Conservation (phyloP, 2,329 filamentous ascomycete species). For the Blastomyces percursus region DNA sequence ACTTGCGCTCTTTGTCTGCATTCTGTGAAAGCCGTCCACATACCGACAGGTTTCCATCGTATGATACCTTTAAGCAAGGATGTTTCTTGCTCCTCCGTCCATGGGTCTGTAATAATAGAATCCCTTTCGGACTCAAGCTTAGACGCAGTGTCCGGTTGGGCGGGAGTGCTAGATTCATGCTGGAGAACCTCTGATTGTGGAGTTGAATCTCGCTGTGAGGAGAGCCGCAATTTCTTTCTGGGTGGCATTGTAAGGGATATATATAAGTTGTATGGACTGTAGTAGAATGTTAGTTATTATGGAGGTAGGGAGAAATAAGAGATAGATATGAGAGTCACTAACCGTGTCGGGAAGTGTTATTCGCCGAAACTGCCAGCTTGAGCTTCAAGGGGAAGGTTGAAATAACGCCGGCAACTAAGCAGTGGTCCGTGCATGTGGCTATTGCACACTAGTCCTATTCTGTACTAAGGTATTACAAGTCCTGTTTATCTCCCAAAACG, state of each 20-base stretch:
- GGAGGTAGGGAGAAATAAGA: background rate
- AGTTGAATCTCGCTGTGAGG: slow-evolving; percentile 24
- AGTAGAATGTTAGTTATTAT: background rate
- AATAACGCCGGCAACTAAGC: slow-evolving; percentile 16
- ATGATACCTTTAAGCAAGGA: slow-evolving; percentile 89
- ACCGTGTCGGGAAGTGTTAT: background rate
- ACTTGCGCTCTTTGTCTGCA: slow-evolving; percentile 9
- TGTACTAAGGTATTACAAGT: background rate
- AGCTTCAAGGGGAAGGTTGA: background rate
- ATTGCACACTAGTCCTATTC: background rate
- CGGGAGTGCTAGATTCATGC: slow-evolving; percentile 10
- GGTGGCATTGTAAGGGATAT: slow-evolving; percentile 28
- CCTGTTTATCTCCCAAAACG: background rate
- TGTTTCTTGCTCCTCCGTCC: slow-evolving; percentile 93
- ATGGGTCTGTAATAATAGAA: slow-evolving; percentile 53
- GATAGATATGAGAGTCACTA: background rate
- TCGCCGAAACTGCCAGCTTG: background rate
- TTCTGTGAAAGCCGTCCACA: slow-evolving; percentile 10
- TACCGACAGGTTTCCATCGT: slow-evolving; percentile 90
- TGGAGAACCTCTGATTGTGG: slow-evolving; percentile 22
- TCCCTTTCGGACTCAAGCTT: slow-evolving; percentile 36
- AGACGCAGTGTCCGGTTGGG: slow-evolving; percentile 19
- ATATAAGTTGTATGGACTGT: background rate
- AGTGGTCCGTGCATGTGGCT: slow-evolving; percentile 18
- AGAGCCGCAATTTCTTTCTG: slow-evolving; percentile 53